Evolutionary conservation across 305 asterid genomes (phyloP), one percentile per base, ranked within the genome.

Genomic region (Solanum chacoense): DNA sequence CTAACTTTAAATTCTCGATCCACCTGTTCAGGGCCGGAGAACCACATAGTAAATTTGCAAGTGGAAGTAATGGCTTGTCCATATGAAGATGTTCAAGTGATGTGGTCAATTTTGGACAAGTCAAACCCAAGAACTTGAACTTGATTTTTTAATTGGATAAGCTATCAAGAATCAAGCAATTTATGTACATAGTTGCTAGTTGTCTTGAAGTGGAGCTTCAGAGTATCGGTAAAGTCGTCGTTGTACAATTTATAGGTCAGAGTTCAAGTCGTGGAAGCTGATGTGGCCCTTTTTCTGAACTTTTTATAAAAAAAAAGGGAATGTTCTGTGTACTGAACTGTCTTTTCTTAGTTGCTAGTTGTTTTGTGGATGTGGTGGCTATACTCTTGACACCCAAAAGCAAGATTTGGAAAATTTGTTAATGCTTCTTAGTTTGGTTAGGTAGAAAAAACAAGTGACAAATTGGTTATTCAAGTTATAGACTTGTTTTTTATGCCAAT

Each of bases 51-150:
- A 93, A 95, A 92, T 88, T 91, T 95, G 87, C 96, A 94, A 12
- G 96, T 96, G 3, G 98, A 95, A 89, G 98, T 95, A 31, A 95
- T 94, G 98, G 95, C 96, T 0, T 95, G 98, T 89, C 94, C 90
- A 2, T 95, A 95, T 84, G 98, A 94, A 67, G 98, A 95, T 92
- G 98, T 94, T 26, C 98, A 94, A 37, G 97, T 95, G 24, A 95
- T 95, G 98, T 95, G 98, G 98, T 94, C 97, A 11, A 95, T 95
- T 75, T 91, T 95, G 88, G 98, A 95, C 91, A 94, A 95, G 92
- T 91, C 95, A 85, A 92, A 92, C 90, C 80, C 93, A 87, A 89
- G 88, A 84, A 91, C 59, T 85, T 85, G 78, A 85, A 85, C 65
- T 8, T 10, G 20, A 35, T 28, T 34, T 14, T 14, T 69, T 69